Percentiles rank a stretch among this genome's conserved stretches.
These are phyloP conservation scores for Polytolypa hystricis DNA, from an alignment of 2,329 filamentous ascomycete genomes.

Conservation along the genomic window DNA sequence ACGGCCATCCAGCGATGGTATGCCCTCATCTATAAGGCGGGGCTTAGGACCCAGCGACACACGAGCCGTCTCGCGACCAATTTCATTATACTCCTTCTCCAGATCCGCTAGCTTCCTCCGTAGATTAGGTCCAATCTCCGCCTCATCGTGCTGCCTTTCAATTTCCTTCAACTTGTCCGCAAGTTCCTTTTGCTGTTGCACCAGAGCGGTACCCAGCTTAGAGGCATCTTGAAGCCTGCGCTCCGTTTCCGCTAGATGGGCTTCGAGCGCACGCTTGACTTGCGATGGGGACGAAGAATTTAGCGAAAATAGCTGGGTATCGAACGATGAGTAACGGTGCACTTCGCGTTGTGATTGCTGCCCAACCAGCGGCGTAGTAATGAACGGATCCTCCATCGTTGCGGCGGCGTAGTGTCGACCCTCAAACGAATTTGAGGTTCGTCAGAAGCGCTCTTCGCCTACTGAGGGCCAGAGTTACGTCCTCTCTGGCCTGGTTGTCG, in stretches of 20 bases:
- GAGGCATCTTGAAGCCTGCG: constrained; percentile 84
- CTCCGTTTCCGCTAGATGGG: constrained; percentile 86
- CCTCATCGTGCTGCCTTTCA: constrained; percentile 62
- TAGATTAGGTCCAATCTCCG: constrained; percentile 71
- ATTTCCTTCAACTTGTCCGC: constrained; percentile 74
- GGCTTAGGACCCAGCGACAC: constrained; percentile 76
- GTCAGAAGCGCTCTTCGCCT: no score
- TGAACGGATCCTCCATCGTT: constrained; percentile 47
- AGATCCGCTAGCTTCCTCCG: constrained; percentile 73
- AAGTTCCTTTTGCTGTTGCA: constrained; percentile 77
- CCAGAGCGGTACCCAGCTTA: constrained; percentile 73
- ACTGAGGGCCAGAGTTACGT: no score
- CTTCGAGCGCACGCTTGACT: constrained; percentile 77
- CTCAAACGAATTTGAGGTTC: no score
- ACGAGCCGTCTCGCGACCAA: constrained; percentile 78
- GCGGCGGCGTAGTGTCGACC: no score
- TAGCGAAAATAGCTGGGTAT: constrained; percentile 66
- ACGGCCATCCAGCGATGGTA: constrained; percentile 37
- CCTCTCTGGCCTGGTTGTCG: no score
- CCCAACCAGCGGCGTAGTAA: constrained; percentile 35
- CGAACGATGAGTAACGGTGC: constrained; percentile 73
- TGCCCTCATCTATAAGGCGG: constrained; percentile 48
- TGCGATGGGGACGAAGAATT: constrained; percentile 77
- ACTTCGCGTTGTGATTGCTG: constrained; percentile 31
- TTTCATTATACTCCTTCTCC: constrained; percentile 90